Conservation (phyloP, 176 grass and related monocot genomes). For the Aegilops sharonensis region DNA sequence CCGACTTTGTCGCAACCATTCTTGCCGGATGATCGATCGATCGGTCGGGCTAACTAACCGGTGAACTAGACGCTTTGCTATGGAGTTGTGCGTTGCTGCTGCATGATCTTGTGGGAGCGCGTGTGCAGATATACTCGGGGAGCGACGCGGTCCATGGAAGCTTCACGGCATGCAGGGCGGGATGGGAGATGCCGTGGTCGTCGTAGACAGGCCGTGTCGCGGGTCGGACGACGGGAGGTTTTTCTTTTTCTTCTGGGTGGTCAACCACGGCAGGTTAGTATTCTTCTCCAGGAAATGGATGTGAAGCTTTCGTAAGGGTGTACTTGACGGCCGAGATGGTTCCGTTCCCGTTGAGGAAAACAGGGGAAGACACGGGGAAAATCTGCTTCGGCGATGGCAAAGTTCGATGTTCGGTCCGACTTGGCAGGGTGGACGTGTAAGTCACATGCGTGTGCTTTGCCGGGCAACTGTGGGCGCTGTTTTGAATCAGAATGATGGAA, state of each 20-base stretch:
- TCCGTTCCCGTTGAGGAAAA: neutral
- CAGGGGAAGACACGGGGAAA: neutral
- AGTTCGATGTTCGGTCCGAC: neutral
- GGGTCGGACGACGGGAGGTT: neutral
- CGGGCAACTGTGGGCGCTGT: no score
- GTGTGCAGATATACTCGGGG: neutral
- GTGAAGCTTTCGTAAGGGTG: neutral
- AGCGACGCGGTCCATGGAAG: conserved; percentile 20
- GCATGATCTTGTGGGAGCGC: neutral
- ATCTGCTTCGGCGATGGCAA: neutral
- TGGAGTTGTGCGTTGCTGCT: no score
- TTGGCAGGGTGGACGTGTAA: neutral
- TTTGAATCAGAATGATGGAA: no score
- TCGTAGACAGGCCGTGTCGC: no score
- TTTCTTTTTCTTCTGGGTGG: neutral
- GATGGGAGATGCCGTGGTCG: neutral
- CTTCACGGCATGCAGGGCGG: conserved; percentile 26
- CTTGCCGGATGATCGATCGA: neutral
- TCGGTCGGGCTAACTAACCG: no score
- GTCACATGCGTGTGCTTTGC: neutral
- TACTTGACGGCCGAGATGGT: neutral
- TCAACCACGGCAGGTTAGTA: no score
- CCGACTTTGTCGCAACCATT: neutral
- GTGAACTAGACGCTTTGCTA: neutral
- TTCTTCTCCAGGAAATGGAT: no score